A percentile compares a stretch with the other conserved stretches of the same genome.
Conservation (phyloP, 768 basidiomycete species). For the Collybia mongolica region DNA sequence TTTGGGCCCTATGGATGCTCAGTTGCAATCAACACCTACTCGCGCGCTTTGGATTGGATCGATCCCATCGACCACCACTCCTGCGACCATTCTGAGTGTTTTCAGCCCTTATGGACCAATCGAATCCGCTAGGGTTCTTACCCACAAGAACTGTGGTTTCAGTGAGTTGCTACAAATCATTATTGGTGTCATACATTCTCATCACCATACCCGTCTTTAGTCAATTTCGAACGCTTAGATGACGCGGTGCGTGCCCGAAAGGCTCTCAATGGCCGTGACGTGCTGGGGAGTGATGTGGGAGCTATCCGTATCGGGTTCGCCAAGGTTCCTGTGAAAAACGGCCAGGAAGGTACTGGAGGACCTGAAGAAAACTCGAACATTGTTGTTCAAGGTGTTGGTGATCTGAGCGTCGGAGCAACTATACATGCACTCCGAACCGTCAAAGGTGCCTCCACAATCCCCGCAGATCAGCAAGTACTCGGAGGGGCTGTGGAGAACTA, state of each 20-base stretch:
- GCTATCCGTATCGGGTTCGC: constrained; percentile 97
- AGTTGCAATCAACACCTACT: constrained; percentile 89
- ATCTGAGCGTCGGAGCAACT: constrained; percentile 82
- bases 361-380: constrained; percentile 65
- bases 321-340: constrained; percentile 91
- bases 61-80: constrained; percentile 93
- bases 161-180: constrained; percentile 45
- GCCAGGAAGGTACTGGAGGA: constrained; percentile 57
- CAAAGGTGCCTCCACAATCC: constrained; percentile 90
- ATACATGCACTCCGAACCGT: constrained; percentile 85
- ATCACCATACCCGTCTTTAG: constrained; percentile 31
- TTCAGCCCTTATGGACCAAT: constrained; percentile 98
- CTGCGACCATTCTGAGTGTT: constrained; percentile 90
- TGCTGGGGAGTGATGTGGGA: constrained; percentile 94
- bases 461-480: constrained; percentile 91
- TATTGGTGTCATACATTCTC: too few species aligned
- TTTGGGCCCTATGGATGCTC: constrained; percentile 75
- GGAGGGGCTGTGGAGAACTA: constrained; percentile 94
- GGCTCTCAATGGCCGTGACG: constrained; percentile 93
- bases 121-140: constrained; percentile 93
- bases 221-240: constrained; percentile 97
- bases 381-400: constrained; percentile 79
- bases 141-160: constrained; percentile 96
- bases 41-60: constrained; percentile 97
- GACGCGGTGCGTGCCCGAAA: constrained; percentile 96